Conservation (phyloP, 768 basidiomycete genomes). For the Hericium rajendrae region DNA sequence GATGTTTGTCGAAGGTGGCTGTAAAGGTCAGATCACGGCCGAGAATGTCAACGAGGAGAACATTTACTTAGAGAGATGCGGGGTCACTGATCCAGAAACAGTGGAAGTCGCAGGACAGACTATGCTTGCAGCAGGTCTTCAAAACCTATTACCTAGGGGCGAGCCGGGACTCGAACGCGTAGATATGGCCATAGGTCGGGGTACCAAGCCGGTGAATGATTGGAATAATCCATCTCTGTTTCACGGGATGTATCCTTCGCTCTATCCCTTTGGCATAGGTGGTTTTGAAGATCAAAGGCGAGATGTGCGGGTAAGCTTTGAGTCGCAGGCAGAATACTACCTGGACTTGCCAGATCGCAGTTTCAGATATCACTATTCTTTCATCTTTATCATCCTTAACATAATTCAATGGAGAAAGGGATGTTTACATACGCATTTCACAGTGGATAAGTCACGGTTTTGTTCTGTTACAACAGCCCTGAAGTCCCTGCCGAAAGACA, state of each 20-base stretch:
- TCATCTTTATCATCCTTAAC: neutral
- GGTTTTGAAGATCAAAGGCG: conserved; percentile 21
- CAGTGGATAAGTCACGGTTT: conserved; percentile 12
- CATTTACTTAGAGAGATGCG: conserved; percentile 16
- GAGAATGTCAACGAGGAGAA: too few species aligned
- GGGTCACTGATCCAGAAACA: conserved; percentile 23
- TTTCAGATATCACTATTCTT: conserved; percentile 9
- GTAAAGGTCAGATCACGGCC: too few species aligned
- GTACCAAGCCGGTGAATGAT: conserved; percentile 16
- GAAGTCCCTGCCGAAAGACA: conserved; percentile 9
- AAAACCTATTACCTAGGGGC: conserved; percentile 10
- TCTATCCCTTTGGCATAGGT: conserved; percentile 24
- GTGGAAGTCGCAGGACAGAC: conserved; percentile 14
- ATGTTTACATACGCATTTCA: conserved; percentile 1
- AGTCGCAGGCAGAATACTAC: conserved; percentile 18
- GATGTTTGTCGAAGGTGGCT: neutral
- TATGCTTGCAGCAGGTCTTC: conserved; percentile 20
- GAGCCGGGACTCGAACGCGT: too few species aligned
- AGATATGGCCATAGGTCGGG: too few species aligned
- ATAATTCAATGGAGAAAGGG: neutral
- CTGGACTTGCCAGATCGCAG: conserved; percentile 14
- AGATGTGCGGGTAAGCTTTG: conserved; percentile 8
- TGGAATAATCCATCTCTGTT: conserved; percentile 24
- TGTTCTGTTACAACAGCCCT: neutral
- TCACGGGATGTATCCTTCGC: conserved; percentile 22